Evolutionary conservation across 768 basidiomycete genomes (phyloP), one percentile per base, ranked within the genome.

Genomic region (Collybia sordida): DNA sequence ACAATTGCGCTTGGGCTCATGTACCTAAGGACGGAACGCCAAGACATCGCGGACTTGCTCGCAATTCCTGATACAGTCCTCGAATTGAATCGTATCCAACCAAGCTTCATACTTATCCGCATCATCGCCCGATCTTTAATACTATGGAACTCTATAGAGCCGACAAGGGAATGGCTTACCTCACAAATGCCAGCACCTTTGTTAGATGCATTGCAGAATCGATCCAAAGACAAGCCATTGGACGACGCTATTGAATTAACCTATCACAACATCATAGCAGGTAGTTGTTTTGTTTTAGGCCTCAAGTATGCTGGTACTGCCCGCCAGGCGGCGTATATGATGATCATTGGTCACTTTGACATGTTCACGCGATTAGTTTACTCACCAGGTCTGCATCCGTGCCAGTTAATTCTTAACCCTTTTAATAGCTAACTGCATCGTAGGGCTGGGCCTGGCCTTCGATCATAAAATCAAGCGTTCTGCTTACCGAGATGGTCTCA

Each of bases 241-340:
- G 83, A 89, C 48, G 85, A 90, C 50, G 80, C 88, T 12, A 78
- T 86, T 55, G 93, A 98, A 61, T 66, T 97, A 47, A 96, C 94
- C 0, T 91, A 94, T 67, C 91, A 90, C 69, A 89, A 96, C 63
- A 88, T 98, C 52, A 68, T 96, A 27, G 86, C 94, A 1, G 96
- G 92, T 2, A 87, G 86, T 49, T 98, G 95, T 68, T 94, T 98
- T 55, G 91, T 84, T 2, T 79, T 98, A 34, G 94, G 87, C 8
- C 72, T 99, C 52, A 98, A 96, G 65, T 97, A 85, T 59, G 96
- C 96, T 3, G 96, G 97, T 4, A 96, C 93, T 1, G 95, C 94
- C 0, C 78, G 89, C 17, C 88, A 93, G 51, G 86, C 93, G 56
- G 96, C 95, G 1, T 93, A 97, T 62, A 71, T 80, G 39, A 78